A percentile compares a stretch with the other conserved stretches of the same genome.
Conservation (phyloP, 139 green algal species). For the Chlamydomonas sp. region DNA sequence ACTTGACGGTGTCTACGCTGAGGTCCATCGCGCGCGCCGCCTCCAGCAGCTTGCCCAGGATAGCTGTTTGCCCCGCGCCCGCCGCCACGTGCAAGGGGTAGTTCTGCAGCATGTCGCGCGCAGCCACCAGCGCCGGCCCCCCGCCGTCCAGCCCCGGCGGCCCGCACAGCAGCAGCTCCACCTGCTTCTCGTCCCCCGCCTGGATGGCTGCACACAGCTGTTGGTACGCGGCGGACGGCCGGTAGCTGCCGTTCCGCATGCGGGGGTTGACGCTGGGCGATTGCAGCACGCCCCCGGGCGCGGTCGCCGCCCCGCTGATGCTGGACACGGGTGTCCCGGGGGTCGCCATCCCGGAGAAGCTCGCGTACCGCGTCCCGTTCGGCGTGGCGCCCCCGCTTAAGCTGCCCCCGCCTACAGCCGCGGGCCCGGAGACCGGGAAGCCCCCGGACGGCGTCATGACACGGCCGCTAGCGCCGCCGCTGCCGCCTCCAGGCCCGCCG, state of each 20-base stretch:
- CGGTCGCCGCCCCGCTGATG: not conserved
- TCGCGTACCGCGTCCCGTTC: not conserved
- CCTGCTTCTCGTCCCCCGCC: not conserved
- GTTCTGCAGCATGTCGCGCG: conserved; percentile 40
- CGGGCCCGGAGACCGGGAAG: not conserved
- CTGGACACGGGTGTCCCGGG: too few species aligned
- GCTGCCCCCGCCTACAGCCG: not conserved
- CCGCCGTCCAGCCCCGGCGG: not conserved
- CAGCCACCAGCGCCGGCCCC: conserved; percentile 1
- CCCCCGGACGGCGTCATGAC: too few species aligned
- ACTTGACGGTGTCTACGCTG: too few species aligned
- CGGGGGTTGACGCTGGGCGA: not conserved
- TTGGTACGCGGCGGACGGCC: conserved; percentile 26
- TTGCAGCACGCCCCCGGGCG: not conserved
- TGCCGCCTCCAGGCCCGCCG: not conserved
- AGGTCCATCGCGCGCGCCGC: not conserved
- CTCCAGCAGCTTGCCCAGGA: conserved; percentile 26
- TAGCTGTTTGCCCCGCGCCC: not conserved
- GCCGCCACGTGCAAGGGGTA: conserved; percentile 22
- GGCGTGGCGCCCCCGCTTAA: too few species aligned
- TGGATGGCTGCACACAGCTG: conserved; percentile 9
- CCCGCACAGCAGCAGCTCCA: conserved; percentile 1
- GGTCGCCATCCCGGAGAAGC: not conserved
- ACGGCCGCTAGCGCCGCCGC: conserved; percentile 4
- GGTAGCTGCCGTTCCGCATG: not conserved